phyloP scores from a whole-genome alignment of 108 stramenopile species.

The Stephanodiscus minutulus region DNA sequence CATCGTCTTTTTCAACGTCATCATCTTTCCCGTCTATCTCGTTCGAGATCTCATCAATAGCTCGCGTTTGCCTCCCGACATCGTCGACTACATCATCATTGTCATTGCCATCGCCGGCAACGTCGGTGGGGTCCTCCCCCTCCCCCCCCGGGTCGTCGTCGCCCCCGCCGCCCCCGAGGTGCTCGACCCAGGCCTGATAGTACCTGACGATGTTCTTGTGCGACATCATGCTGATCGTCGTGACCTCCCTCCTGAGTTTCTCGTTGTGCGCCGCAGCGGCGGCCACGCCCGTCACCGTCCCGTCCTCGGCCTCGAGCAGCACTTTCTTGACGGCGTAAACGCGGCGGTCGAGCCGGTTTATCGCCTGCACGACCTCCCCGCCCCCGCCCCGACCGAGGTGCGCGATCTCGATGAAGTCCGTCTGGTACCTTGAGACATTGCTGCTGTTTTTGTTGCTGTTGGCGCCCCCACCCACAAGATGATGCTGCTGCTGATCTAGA shows the following conservation, averaged over 20 bases:
- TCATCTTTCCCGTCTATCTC: constrained; percentile 9
- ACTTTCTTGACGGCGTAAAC: constrained; percentile 84
- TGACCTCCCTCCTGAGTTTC: constrained; percentile 80
- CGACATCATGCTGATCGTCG: constrained; percentile 84
- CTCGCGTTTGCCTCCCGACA: constrained; percentile 14
- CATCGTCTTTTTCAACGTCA: constrained; percentile 13
- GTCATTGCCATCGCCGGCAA: constrained; percentile 7
- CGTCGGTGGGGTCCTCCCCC: constrained; percentile 4
- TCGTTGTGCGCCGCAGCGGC: constrained; percentile 64
- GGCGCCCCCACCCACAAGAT: background rate
- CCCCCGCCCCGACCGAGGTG: constrained; percentile 82
- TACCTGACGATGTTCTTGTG: constrained; percentile 83
- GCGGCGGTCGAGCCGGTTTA: constrained; percentile 79
- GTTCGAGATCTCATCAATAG: constrained; percentile 8
- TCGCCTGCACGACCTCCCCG: constrained; percentile 81
- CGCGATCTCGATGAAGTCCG: constrained; percentile 82
- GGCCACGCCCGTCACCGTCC: background rate
- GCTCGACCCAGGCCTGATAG: constrained; percentile 80
- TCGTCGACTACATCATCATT: constrained; percentile 13
- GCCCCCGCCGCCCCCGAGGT: constrained; percentile 14
- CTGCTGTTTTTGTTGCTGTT: background rate
- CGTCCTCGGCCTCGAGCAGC: constrained; percentile 55
- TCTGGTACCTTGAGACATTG: constrained; percentile 60
- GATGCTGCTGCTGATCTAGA: background rate
- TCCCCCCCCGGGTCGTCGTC: constrained; percentile 7